A percentile compares a stretch with the other conserved stretches of the same genome.
Conservation (phyloP, 2,329 filamentous ascomycete species). For the Cadophora luteo-olivacea region DNA sequence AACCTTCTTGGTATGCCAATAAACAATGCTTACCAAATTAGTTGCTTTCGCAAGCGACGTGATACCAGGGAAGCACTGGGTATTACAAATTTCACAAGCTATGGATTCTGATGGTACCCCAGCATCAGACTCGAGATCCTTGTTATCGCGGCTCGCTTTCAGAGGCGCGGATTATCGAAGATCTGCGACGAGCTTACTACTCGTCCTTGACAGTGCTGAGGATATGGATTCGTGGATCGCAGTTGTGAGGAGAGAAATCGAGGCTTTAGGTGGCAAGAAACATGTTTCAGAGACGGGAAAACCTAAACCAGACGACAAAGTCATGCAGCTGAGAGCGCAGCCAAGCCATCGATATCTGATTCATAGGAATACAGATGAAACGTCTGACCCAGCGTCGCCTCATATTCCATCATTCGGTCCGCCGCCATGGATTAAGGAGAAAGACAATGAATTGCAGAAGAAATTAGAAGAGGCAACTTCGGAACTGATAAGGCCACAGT, state of each 20-base stretch:
- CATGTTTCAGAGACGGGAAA: conserved; percentile 65
- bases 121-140: conserved; percentile 60
- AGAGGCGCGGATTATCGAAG: conserved; percentile 60
- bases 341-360: conserved; percentile 41
- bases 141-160: conserved; percentile 70
- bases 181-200: conserved; percentile 67
- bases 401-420: conserved; percentile 29
- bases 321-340: conserved; percentile 38
- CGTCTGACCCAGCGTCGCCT: conserved; percentile 35
- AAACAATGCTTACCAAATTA: conserved; percentile 51
- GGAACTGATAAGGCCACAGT: conserved; percentile 21
- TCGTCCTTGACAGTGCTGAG: conserved; percentile 75
- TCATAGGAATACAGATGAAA: conserved; percentile 35
- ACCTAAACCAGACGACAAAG: conserved; percentile 51
- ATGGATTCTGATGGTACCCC: conserved; percentile 64
- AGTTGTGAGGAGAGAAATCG: conserved; percentile 72
- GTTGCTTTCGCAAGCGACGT: conserved; percentile 82
- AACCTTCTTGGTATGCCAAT: not conserved
- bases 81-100: conserved; percentile 74
- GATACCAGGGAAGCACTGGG: conserved; percentile 81
- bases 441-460: conserved; percentile 29
- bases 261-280: conserved; percentile 71
- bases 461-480: conserved; percentile 29
- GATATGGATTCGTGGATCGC: conserved; percentile 81
- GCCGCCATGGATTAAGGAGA: conserved; percentile 31